Evolutionary conservation across 495 filamentous ascomycete genomes (phyloP).

Genomic region (Penicillium bovifimosum): DNA sequence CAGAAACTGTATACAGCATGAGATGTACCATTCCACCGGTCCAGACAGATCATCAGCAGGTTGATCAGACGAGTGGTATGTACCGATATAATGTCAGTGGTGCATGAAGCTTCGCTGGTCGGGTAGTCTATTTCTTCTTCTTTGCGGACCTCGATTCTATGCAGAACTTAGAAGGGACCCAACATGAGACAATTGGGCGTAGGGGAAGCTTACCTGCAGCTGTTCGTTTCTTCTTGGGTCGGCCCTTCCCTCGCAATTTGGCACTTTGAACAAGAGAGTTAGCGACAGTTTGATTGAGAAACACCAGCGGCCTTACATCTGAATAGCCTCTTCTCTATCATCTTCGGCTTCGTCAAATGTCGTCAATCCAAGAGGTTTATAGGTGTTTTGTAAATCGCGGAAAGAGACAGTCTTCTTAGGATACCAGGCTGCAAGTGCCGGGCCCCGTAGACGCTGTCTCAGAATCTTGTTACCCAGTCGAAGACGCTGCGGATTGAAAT

Average conservation of each 20-base stretch:
- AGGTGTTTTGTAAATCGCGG: slow-evolving; percentile 54
- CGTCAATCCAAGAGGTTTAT: slow-evolving; percentile 50
- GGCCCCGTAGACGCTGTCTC: slow-evolving; percentile 75
- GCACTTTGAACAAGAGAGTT: slow-evolving; percentile 36
- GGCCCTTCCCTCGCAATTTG: slow-evolving; percentile 77
- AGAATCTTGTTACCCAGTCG: slow-evolving; percentile 86
- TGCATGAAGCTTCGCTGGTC: neutral
- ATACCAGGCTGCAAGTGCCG: slow-evolving; percentile 77
- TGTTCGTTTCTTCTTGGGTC: slow-evolving; percentile 84
- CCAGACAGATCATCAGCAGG: neutral
- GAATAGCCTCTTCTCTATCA: slow-evolving; percentile 70
- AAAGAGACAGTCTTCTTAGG: slow-evolving; percentile 66
- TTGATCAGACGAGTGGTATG: neutral
- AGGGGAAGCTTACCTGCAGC: slow-evolving; percentile 50
- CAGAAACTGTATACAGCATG: too few species aligned
- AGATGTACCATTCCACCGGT: too few species aligned
- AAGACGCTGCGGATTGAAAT: slow-evolving; percentile 76
- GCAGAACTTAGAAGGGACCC: slow-evolving; percentile 1
- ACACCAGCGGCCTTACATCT: slow-evolving; percentile 44
- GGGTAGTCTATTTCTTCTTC: slow-evolving; percentile 37
- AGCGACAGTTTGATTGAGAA: neutral
- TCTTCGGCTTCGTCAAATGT: slow-evolving; percentile 71
- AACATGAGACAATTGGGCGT: neutral
- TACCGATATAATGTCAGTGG: neutral
- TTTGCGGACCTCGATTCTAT: slow-evolving; percentile 38